Conservation (phyloP, 768 basidiomycete genomes). For the Lactifluus rugatus region DNA sequence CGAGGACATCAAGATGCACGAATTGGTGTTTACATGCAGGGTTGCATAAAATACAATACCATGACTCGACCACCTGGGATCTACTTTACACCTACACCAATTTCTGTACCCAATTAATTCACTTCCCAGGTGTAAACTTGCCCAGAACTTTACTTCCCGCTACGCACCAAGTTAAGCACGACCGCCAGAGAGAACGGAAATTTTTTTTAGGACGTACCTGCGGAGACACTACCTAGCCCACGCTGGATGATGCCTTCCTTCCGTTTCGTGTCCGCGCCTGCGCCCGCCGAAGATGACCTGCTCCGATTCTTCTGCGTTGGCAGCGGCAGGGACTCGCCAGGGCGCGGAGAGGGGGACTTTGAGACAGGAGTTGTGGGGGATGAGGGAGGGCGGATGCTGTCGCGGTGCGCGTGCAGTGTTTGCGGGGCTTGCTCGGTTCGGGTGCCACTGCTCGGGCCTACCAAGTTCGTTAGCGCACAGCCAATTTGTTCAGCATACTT, state of each 20-base stretch:
- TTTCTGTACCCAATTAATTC: background rate
- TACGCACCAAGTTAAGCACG: background rate
- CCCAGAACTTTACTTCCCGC: conserved; percentile 6
- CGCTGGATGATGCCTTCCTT: background rate
- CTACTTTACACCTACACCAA: background rate
- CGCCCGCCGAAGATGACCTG: background rate
- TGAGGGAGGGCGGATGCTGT: background rate
- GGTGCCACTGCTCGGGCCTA: background rate
- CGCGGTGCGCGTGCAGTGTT: background rate
- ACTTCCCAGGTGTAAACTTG: conserved; percentile 4
- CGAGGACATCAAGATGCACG: background rate
- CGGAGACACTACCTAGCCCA: background rate
- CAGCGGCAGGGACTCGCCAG: background rate
- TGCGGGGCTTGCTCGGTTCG: background rate
- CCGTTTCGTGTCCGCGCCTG: background rate
- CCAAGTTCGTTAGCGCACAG: background rate
- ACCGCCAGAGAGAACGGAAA: background rate
- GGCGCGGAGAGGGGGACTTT: background rate
- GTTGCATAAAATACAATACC: background rate
- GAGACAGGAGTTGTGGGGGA: background rate
- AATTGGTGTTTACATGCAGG: background rate
- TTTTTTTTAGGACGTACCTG: background rate
- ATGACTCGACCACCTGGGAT: background rate
- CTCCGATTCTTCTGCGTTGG: background rate
- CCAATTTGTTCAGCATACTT: background rate